A percentile compares a stretch with the other conserved stretches of the same genome.
These are phyloP conservation scores for Fusarium beomiforme DNA, from an alignment of 2,329 filamentous ascomycete genomes.

Conservation along the genomic window DNA sequence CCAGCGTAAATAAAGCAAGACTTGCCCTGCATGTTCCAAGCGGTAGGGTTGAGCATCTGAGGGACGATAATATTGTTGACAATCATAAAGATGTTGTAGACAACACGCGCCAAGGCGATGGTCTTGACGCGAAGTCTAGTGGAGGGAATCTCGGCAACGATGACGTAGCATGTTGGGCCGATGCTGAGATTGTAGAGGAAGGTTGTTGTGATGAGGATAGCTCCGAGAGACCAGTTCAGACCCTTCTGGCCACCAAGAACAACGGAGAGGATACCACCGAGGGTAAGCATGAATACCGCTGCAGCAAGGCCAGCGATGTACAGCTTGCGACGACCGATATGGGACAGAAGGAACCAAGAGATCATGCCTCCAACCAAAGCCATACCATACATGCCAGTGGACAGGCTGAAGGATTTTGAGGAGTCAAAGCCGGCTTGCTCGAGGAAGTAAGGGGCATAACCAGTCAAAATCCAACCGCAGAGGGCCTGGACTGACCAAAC, in stretches of 20 bases:
- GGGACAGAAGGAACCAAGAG: constrained; percentile 52
- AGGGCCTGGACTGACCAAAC: constrained; percentile 39
- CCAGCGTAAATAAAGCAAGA: constrained; percentile 35
- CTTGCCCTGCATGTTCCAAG: constrained; percentile 41
- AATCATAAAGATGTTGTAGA: constrained; percentile 35
- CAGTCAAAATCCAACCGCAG: constrained; percentile 31
- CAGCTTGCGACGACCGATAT: constrained; percentile 52
- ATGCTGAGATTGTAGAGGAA: constrained; percentile 46
- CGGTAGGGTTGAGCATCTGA: constrained; percentile 39
- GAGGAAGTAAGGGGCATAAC: constrained; percentile 51
- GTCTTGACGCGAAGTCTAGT: constrained; percentile 53
- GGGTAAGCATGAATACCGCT: constrained; percentile 47
- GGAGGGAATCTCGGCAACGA: constrained; percentile 51
- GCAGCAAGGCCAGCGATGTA: constrained; percentile 50
- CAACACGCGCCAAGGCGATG: constrained; percentile 49
- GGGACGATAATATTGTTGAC: constrained; percentile 40
- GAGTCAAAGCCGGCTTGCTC: constrained; percentile 52
- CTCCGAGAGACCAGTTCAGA: constrained; percentile 48
- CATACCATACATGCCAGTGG: constrained; percentile 51
- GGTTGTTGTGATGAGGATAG: constrained; percentile 53
- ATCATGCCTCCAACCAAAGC: constrained; percentile 52
- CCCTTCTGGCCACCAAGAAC: constrained; percentile 39
- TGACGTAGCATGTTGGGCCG: constrained; percentile 45
- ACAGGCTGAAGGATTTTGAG: constrained; percentile 51
- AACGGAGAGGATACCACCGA: constrained; percentile 51